phyloP scores from a whole-genome alignment of 1,139 yeast genomes.

The Hyphopichia khmerensis region DNA sequence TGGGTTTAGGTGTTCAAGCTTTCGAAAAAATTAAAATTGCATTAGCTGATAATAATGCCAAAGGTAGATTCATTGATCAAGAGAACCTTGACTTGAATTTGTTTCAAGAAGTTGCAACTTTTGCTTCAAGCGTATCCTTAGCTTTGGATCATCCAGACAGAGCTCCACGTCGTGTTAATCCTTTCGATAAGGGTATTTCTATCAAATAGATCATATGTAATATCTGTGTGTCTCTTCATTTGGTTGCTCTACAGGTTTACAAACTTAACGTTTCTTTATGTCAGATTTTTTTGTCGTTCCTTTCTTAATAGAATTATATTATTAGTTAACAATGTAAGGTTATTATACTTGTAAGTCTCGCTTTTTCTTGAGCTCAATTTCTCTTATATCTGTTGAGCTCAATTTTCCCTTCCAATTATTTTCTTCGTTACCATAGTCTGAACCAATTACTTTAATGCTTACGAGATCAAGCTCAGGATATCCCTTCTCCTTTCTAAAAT shows the following conservation, averaged over 20 bases:
- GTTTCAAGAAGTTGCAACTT: slow-evolving; percentile 53
- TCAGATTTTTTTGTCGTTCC: background rate
- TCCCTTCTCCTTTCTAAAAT: slow-evolving; percentile 55
- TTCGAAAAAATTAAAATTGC: slow-evolving; percentile 75
- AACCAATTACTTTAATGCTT: slow-evolving; percentile 70
- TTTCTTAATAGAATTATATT: background rate
- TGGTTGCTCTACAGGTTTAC: background rate
- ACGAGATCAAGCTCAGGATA: slow-evolving; percentile 55
- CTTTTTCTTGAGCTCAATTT: slow-evolving; percentile 4
- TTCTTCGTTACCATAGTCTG: slow-evolving; percentile 46
- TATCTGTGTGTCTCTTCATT: too few relatives aligned
- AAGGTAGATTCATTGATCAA: slow-evolving; percentile 49
- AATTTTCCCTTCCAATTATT: slow-evolving; percentile 65
- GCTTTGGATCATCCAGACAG: slow-evolving; percentile 90
- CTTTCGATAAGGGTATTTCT: slow-evolving; percentile 62
- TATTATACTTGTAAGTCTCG: background rate
- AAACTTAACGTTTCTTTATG: background rate
- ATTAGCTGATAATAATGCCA: slow-evolving; percentile 42
- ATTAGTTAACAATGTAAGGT: background rate
- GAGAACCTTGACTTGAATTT: slow-evolving; percentile 54
- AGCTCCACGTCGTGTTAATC: slow-evolving; percentile 44
- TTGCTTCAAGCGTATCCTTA: slow-evolving; percentile 44
- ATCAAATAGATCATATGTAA: slow-evolving; percentile 37
- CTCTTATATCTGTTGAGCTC: slow-evolving; percentile 69
- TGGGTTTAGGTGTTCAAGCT: slow-evolving; percentile 79